A percentile compares a stretch with the other conserved stretches of the same genome.
phyloP scores from a whole-genome alignment of 345 rosid species.

The Iberis pinnata region DNA sequence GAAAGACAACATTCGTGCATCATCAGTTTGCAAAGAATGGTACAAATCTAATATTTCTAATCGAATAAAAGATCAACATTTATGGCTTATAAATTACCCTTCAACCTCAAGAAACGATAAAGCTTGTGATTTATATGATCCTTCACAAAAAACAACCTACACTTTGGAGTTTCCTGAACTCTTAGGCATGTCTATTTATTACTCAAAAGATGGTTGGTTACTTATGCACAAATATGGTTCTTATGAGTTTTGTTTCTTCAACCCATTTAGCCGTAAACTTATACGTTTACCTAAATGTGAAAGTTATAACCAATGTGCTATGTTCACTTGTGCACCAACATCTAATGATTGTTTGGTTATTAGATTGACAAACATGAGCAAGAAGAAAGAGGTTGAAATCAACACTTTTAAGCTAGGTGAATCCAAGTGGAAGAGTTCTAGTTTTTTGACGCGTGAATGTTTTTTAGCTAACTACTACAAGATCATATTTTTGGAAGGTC shows the following conservation, averaged over 20 bases:
- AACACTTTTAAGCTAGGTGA: constrained; percentile 45
- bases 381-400: constrained; percentile 39
- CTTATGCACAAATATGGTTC: constrained; percentile 34
- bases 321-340: constrained; percentile 55
- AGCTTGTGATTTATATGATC: constrained; percentile 47
- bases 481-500: background rate
- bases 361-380: constrained; percentile 33
- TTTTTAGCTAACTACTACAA: background rate
- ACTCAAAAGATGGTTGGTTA: too few relatives aligned
- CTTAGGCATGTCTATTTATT: too few relatives aligned
- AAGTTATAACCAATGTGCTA: constrained; percentile 27
- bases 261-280: constrained; percentile 41
- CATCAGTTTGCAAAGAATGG: too few relatives aligned
- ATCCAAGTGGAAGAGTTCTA: constrained; percentile 37
- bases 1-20: too few relatives aligned
- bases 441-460: background rate
- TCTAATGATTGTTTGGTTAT: constrained; percentile 41
- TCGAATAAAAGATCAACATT: constrained; percentile 40
- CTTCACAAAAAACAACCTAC: too few relatives aligned
- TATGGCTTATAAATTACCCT: constrained; percentile 61
- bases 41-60: constrained; percentile 35
- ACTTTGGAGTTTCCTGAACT: too few relatives aligned
- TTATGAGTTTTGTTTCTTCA: constrained; percentile 44
- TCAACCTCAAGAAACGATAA: constrained; percentile 23
- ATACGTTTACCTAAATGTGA: constrained; percentile 45